These are phyloP conservation scores for Clonostachys chloroleuca DNA, from an alignment of 2,329 filamentous ascomycete genomes.

Conservation along the genomic window DNA sequence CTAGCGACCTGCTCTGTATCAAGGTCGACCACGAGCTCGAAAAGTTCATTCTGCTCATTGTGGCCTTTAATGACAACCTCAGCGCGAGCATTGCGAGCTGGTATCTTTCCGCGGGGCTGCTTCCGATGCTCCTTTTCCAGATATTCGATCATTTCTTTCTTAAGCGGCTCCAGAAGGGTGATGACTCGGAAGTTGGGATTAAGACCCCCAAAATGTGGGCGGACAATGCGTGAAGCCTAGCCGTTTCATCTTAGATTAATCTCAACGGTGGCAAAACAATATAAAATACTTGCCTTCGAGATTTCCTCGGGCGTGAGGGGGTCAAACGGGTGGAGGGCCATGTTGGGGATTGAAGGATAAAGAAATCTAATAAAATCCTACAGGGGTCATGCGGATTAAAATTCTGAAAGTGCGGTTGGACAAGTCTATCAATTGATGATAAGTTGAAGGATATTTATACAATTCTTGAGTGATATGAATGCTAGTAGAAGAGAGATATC, in stretches of 20 bases:
- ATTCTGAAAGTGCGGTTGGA: no score
- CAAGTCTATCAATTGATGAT: no score
- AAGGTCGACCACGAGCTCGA: slow-evolving; percentile 22
- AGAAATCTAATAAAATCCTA: no score
- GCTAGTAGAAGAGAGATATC: no score
- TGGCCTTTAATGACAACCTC: slow-evolving; percentile 18
- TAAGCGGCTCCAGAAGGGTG: slow-evolving; percentile 42
- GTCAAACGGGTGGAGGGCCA: slow-evolving; percentile 15
- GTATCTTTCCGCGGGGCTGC: slow-evolving; percentile 13
- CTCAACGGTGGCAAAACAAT: not conserved
- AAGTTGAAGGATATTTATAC: no score
- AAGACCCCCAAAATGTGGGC: slow-evolving; percentile 9
- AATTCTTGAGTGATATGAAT: no score
- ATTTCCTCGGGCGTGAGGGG: slow-evolving; percentile 11
- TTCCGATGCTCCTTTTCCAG: slow-evolving; percentile 28
- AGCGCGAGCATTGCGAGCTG: slow-evolving; percentile 22
- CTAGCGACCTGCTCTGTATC: slow-evolving; percentile 7
- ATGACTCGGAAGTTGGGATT: slow-evolving; percentile 40
- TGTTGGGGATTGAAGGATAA: no score
- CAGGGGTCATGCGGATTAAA: no score
- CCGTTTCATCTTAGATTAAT: not conserved
- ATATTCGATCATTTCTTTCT: slow-evolving; percentile 36
- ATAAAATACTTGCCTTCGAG: not conserved
- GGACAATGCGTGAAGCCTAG: slow-evolving; percentile 14
- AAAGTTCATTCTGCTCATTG: slow-evolving; percentile 9